A percentile compares a stretch with the other conserved stretches of the same genome.
These are phyloP conservation scores for Oryza officinalis DNA, from an alignment of 176 grass and related monocot species.

Conservation along the genomic window DNA sequence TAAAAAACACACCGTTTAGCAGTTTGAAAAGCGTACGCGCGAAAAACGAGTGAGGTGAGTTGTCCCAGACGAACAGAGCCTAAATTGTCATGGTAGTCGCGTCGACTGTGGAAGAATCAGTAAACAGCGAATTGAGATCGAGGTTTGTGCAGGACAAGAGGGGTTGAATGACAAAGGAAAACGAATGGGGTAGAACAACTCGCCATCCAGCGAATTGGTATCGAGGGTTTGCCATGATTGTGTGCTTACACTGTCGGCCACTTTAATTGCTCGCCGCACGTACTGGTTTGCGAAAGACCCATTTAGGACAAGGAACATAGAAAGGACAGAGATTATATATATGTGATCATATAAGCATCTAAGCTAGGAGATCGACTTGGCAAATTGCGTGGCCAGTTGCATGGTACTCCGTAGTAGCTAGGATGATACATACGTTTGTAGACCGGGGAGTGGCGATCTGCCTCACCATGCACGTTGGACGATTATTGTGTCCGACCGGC, in stretches of 20 bases:
- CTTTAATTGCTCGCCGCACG: background rate
- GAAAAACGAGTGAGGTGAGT: no score
- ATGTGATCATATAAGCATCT: background rate
- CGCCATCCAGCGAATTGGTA: background rate
- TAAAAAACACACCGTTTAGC: no score
- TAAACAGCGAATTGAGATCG: background rate
- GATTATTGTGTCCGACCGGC: background rate
- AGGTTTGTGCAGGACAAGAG: background rate
- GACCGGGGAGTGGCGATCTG: background rate
- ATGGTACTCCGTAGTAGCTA: no score
- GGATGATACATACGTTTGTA: background rate
- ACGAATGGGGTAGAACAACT: background rate
- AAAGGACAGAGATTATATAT: background rate
- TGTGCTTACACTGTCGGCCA: slow-evolving; percentile 5
- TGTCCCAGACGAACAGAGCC: no score
- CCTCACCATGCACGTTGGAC: background rate
- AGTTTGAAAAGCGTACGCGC: no score
- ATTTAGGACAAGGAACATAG: background rate
- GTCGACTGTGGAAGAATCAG: background rate
- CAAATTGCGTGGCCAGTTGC: background rate
- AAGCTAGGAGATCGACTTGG: background rate
- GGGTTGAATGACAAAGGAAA: background rate
- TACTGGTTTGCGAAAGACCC: background rate
- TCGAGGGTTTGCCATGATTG: background rate
- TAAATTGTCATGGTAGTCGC: background rate